These are phyloP conservation scores for Arachnomyces sp. DNA, from an alignment of 2,329 filamentous ascomycete genomes.

Conservation along the genomic window DNA sequence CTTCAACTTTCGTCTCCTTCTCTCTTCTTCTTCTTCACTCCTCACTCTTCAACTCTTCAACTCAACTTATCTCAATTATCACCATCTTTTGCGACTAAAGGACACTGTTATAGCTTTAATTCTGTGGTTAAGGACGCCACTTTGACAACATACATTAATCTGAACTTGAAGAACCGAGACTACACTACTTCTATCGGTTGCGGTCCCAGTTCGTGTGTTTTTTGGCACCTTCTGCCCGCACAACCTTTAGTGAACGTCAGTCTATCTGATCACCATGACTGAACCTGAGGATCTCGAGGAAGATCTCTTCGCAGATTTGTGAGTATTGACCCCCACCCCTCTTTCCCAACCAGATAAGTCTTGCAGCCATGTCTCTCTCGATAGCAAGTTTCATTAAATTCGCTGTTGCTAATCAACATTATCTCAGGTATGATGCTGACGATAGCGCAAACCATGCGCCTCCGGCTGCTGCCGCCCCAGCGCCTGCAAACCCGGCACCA, in stretches of 20 bases:
- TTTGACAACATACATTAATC: no score
- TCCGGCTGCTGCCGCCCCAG: constrained; percentile 29
- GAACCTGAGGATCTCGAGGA: constrained; percentile 79
- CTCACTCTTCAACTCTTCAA: constrained; percentile 3
- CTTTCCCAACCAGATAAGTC: constrained; percentile 9
- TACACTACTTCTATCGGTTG: no score
- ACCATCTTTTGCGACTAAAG: constrained; percentile 5
- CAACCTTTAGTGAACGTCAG: background rate
- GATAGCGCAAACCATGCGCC: constrained; percentile 38
- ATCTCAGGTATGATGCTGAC: constrained; percentile 57
- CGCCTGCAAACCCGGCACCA: constrained; percentile 25
- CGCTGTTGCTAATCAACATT: constrained; percentile 7
- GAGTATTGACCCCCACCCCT: constrained; percentile 34
- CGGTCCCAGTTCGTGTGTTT: no score
- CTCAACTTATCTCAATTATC: constrained; percentile 5
- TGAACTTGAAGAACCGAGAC: no score
- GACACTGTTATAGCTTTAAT: background rate
- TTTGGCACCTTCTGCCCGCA: constrained; percentile 1
- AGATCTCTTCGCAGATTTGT: constrained; percentile 94
- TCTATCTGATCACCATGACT: constrained; percentile 51
- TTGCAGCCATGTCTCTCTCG: background rate
- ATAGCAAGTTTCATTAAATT: no score
- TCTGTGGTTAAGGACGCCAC: no score
- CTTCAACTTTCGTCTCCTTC: constrained; percentile 14
- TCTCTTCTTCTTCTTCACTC: constrained; percentile 8